A percentile compares a stretch with the other conserved stretches of the same genome.
phyloP scores from a whole-genome alignment of 2,329 filamentous ascomycete genomes.

The Xylariales sp. region DNA sequence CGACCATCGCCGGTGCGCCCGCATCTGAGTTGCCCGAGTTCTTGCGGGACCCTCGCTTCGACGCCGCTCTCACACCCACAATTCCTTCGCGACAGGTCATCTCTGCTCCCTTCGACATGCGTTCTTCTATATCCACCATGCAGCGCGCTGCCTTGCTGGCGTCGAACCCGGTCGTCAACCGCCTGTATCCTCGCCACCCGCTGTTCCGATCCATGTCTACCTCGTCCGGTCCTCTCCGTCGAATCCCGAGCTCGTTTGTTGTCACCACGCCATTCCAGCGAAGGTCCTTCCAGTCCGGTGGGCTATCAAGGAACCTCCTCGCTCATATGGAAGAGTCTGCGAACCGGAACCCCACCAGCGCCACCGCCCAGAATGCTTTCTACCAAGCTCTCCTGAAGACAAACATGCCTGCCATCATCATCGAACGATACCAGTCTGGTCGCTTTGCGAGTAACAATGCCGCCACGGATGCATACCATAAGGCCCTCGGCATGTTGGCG shows the following conservation, averaged over 20 bases:
- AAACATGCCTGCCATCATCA: slow-evolving; percentile 91
- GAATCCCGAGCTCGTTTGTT: slow-evolving; percentile 36
- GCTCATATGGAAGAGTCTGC: slow-evolving; percentile 90
- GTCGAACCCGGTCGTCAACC: slow-evolving; percentile 47
- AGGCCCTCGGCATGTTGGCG: slow-evolving; percentile 68
- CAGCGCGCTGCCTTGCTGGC: slow-evolving; percentile 47
- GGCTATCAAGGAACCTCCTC: slow-evolving; percentile 73
- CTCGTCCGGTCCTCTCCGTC: slow-evolving; percentile 38
- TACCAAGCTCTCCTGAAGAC: slow-evolving; percentile 91
- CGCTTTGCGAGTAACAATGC: slow-evolving; percentile 83
- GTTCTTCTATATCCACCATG: slow-evolving; percentile 49
- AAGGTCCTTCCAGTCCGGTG: slow-evolving; percentile 58
- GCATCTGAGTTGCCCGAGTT: slow-evolving; percentile 52
- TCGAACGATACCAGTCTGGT: slow-evolving; percentile 89
- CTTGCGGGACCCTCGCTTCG: slow-evolving; percentile 45
- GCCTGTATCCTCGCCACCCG: slow-evolving; percentile 41
- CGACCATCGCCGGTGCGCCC: slow-evolving; percentile 27
- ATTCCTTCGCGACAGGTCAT: slow-evolving; percentile 38
- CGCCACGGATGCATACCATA: slow-evolving; percentile 82
- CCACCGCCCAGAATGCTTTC: slow-evolving; percentile 90
- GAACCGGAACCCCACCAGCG: slow-evolving; percentile 90
- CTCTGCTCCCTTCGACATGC: slow-evolving; percentile 48
- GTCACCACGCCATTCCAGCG: slow-evolving; percentile 43
- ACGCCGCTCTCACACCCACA: slow-evolving; percentile 38
- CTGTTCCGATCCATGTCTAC: slow-evolving; percentile 46